Evolutionary conservation across 345 rosid genomes (phyloP), one percentile per base, ranked within the genome.

Genomic region (Theobroma cacao): DNA sequence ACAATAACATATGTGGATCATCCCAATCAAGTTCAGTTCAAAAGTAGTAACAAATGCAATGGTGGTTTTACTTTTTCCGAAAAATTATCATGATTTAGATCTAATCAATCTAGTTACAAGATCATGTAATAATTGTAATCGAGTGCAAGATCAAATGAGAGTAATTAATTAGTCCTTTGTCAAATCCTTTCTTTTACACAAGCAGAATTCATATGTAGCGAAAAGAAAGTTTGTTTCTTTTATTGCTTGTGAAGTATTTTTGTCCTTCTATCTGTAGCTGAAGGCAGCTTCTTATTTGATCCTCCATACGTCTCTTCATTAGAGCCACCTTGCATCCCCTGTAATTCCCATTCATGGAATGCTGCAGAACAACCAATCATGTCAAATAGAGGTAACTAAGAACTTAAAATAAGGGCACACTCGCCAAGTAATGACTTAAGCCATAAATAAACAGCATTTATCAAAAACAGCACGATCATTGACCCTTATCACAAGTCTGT

Each of bases 281-380:
- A 48, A 72, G 77, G 38, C 17, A 61, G 62, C 52, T 40, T 60
- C 75, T 78, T 69, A 66, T 31, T 77, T 62, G 61, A 33, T 33
- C 22, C 6, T 20, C 58, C 0, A 7, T 48, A 15, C 2, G 22
- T 20, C 1, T 20, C 60, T 48, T 17, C 34, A 43, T 1, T 4
- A 9, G 17, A 56, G 14, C 61, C 9, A 26, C 36, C 4, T 61
- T 0, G 59, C 59, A 66, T 5, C 34, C 53, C 71, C 52, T 45
- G 28, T 34, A 24, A 3, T 80, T 28, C 31, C 68, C 7, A 30
- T n/a, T 64, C 68, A 66, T 34, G 53, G 50, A 22, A 45, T 68
- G 73, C 64, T 60, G 33, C 73, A 15, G 0, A n/a, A 9, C 34
- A 45, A 28, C 15, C 4, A 24, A 14, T 20, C 26, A 47, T 22